Conservation (phyloP, 179 eudicot species). For the Silene noctiflora region DNA sequence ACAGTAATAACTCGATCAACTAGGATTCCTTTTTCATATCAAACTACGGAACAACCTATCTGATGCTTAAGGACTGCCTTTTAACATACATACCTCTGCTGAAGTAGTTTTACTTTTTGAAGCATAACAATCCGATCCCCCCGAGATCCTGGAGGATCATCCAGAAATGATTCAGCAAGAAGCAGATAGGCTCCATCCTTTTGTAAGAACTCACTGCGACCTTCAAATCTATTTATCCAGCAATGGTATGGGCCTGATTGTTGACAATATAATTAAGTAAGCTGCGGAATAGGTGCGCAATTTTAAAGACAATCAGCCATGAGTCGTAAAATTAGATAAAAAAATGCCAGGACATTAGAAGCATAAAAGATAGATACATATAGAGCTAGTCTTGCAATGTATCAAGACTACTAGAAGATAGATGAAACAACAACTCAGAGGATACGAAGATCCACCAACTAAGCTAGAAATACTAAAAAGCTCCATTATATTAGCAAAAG, state of each 20-base stretch:
- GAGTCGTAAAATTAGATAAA: neutral
- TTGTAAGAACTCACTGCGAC: conserved; percentile 27
- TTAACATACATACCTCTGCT: conserved; percentile 62
- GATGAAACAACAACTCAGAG: neutral
- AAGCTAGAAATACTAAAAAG: neutral
- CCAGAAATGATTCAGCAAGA: conserved; percentile 49
- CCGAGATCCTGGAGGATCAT: conserved; percentile 34
- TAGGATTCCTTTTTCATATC: neutral
- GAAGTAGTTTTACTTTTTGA: conserved; percentile 65
- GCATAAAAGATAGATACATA: conserved; percentile 7
- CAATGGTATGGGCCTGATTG: conserved; percentile 63
- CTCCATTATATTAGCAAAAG: neutral
- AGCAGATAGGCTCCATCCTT: conserved; percentile 53
- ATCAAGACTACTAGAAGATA: conserved; percentile 6
- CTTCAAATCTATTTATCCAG: conserved; percentile 64
- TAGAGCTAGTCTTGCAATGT: neutral
- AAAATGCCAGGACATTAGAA: conserved; percentile 1
- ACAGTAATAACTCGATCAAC: neutral
- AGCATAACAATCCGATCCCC: conserved; percentile 35
- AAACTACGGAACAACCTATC: neutral
- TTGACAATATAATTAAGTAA: conserved; percentile 17
- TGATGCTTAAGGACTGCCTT: neutral
- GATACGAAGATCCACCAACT: neutral
- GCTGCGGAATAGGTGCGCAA: conserved; percentile 2
- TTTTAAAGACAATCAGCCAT: neutral